Evolutionary conservation across 164 flowering plant species (phyloP), one percentile per base, ranked within the genome.

Genomic region (Vitis cinerea): DNA sequence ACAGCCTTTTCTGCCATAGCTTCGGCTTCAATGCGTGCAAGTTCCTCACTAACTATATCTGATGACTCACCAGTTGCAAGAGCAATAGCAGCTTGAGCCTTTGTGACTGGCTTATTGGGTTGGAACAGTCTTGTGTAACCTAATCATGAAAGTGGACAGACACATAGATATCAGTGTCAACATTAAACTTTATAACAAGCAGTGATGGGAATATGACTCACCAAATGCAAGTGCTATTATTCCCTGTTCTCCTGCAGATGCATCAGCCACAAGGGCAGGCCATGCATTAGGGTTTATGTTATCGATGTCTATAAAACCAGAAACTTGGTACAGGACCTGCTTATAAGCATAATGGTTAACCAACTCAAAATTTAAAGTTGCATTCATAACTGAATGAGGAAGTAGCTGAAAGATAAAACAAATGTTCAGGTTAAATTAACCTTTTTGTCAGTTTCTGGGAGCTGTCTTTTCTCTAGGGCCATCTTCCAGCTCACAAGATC

Each of bases 401-500:
- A 59, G 11, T 8, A 62, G 4, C 14, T 15, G 8, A 62, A 63
- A 2, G 4, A 37, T 50, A 56, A 47, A 64, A 63, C 54, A 13
- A 75, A 53, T 30, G 8, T n/a, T 51, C 9, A 68, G 31, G 50
- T 15, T 30, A 15, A 44, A 64, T 47, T 0, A 61, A 95, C 99
- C 99, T 91, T 78, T 83, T 76, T 81, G 80, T 96, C 89, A 68
- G 87, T 94, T 70, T 83, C 88, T 56, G 98, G 99, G 30, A 96
- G 88, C 74, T 86, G 87, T 64, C 82, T 84, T 78, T 84, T 91
- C 67, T 91, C 97, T 11, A 90, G 74, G 65, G 97, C 94, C 89
- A 93, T 90, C 80, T 93, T 96, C 99, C 98, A 96, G 74, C 95
- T 88, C 48, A 96, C 89, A 79, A 96, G 98, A 84, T 93, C 97